Evolutionary conservation across 768 basidiomycete genomes (phyloP).

Genomic region (Collybia mongolica): DNA sequence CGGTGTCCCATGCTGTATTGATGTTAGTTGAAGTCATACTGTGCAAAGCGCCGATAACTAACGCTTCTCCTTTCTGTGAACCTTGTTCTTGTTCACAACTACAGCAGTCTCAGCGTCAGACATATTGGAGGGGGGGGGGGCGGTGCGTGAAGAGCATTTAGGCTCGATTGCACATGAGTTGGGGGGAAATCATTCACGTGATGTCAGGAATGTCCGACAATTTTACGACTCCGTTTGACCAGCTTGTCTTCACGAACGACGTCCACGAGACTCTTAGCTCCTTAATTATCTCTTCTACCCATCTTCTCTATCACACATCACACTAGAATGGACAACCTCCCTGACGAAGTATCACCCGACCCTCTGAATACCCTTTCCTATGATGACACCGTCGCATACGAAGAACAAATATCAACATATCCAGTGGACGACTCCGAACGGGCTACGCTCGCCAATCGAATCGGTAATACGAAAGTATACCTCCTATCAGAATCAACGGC

Average conservation of each 20-base stretch:
- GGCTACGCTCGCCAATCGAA: slow-evolving; percentile 59
- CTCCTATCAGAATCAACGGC: slow-evolving; percentile 67
- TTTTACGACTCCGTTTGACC: too few relatives aligned
- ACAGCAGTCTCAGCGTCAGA: slow-evolving; percentile 41
- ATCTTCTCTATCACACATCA: not conserved
- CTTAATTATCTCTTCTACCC: slow-evolving; percentile 8
- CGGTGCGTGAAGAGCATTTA: not conserved
- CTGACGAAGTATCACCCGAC: slow-evolving; percentile 32
- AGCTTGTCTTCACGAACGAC: not conserved
- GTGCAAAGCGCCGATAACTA: slow-evolving; percentile 23
- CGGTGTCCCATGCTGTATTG: slow-evolving; percentile 91
- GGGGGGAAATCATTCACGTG: slow-evolving; percentile 7
- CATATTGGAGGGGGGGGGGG: slow-evolving; percentile 25
- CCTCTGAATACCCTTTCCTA: slow-evolving; percentile 42
- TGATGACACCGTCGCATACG: slow-evolving; percentile 54
- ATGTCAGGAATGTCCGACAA: not conserved
- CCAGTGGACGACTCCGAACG: slow-evolving; percentile 24
- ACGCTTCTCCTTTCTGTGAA: slow-evolving; percentile 95
- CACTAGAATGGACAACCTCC: slow-evolving; percentile 47
- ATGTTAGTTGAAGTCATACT: slow-evolving; percentile 8
- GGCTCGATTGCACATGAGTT: not conserved
- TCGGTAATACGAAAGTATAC: slow-evolving; percentile 74
- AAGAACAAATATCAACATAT: slow-evolving; percentile 49
- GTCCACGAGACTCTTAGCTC: not conserved
- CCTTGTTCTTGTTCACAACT: slow-evolving; percentile 79